Evolutionary conservation across 331 rosid species (phyloP), one percentile per base, ranked within the genome.

Genomic region (Quercus tomentella): DNA sequence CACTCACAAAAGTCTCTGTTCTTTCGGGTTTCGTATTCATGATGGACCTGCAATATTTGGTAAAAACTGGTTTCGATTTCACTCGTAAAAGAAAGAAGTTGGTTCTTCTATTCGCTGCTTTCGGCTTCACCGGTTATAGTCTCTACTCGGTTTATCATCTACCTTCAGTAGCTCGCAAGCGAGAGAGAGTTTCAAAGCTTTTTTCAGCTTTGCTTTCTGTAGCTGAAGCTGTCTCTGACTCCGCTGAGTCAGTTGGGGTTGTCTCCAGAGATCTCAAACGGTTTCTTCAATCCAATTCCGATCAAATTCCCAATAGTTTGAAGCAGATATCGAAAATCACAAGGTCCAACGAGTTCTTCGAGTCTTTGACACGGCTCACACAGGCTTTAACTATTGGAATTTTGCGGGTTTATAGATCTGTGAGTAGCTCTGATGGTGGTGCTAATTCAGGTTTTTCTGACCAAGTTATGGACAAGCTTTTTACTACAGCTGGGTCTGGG

Each of bases 231-330:
- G 84, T 88, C 6, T 79, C 97, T 1, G 89, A 87, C 62, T 87
- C 93, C 12, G 92, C 92, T 7, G 97, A 91, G 9, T 84, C 94
- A 18, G 28, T 90, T 37, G 89, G 93, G 5, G 74, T 90, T 2
- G 67, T 94, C 11, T 86, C 97, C 30, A 86, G 43, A 81, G 98
- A 91, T 69, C 51, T 94, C 67, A 94, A 85, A 76, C 85, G 80
- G n/a, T 94, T 94, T 85, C 72, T 95, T 65, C 89, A 82, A 25
- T 91, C 97, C 21, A 92, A 91, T 82, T 82, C 94, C 0, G 92
- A 90, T 73, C 76, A 89, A 69, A 76, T 90, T 16, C 99, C 97
- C 1, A 90, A 74, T 20, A 91, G 97, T 70, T 73, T 95, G 75
- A 89, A 80, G 71, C 99, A 93, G 75, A 75, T 95, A 37, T 84